phyloP scores from a whole-genome alignment of 768 basidiomycete species.

The Vararia minispora region DNA sequence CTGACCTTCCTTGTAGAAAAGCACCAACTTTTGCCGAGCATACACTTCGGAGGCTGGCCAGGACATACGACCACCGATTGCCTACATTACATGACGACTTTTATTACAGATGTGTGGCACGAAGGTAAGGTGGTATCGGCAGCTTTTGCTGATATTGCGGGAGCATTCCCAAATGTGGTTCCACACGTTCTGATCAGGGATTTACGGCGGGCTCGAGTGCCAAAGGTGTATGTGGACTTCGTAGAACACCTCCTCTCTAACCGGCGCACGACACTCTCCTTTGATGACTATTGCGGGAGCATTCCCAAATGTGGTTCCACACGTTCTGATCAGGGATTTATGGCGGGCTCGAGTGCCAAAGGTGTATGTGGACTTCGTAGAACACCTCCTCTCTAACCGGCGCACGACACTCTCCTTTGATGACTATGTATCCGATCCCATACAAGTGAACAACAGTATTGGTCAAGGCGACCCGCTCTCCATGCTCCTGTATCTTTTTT shows the following conservation, averaged over 20 bases:
- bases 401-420: constrained; percentile 8
- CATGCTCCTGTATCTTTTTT: constrained; percentile 13
- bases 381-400: constrained; percentile 1
- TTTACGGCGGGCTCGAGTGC: constrained; percentile 19
- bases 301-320: constrained; percentile 27
- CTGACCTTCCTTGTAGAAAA: neutral
- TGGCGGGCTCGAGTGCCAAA: constrained; percentile 18
- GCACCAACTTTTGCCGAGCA: neutral
- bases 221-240: constrained; percentile 15
- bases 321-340: constrained; percentile 23
- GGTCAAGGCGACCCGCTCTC: constrained; percentile 18
- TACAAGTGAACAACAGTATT: constrained; percentile 10
- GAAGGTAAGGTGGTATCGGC: constrained; percentile 22
- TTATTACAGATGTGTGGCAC: constrained; percentile 18
- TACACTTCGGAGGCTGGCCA: neutral
- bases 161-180: constrained; percentile 30
- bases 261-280: constrained; percentile 4
- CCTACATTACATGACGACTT: constrained; percentile 3
- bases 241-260: constrained; percentile 3
- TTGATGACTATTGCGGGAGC: constrained; percentile 17
- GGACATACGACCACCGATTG: constrained; percentile 1
- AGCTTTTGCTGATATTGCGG: constrained; percentile 32
- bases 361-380: constrained; percentile 12
- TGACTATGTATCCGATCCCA: constrained; percentile 8
- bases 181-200: constrained; percentile 22